Base-by-base conservation (phyloP, 2,329 filamentous ascomycete species). In the Aspergillus fischeri region DNA sequence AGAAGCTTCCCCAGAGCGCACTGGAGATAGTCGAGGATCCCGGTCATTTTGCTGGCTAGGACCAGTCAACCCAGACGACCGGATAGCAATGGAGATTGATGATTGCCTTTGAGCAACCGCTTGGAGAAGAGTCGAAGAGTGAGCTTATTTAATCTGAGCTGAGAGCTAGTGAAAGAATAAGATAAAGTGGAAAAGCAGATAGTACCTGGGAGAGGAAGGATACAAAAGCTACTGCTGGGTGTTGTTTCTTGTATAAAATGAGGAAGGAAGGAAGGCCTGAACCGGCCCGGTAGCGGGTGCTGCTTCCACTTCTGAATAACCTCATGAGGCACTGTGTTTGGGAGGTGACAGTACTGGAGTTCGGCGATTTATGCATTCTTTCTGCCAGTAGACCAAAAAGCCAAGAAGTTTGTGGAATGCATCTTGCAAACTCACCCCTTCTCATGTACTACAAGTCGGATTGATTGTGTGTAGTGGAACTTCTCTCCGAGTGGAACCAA, bases 271-370 rank as follows among this genome's bases (percentile, higher is more conserved):
- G 48, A 28, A 21, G 49, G 51, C 63, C 63, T 56, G 49, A 24
- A 59, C 58, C 65, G 63, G 66, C 29, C 63, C 67, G 64, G 55
- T 54, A 64, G 54, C 65, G 63, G 65, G 35, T 60, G 25, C 57
- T 4, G 45, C 48, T 51, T 52, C 25, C 38, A 24, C 17, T 10
- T 24, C 11, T 6, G 21, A 21, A 47, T 27, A 24, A 25, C 21
- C 24, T 47, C 44, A 47, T 24, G 20, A 47, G 21, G 11, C 20
- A 8, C 44, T 14, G 4, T 21, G 7, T 47, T 47, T 14, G 44
- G 21, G 5, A 21, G 44, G 21, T 10, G 44, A 6, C 44, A 47
- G 28, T 24, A 45, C 24, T 21, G 50, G 25, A n/a, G 41, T 44
- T 10, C 41, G 41, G 41, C 4, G 41, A 44, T 9, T 44, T 44